phyloP scores from a whole-genome alignment of 257 asterid genomes.

The Nicotiana sylvestris region DNA sequence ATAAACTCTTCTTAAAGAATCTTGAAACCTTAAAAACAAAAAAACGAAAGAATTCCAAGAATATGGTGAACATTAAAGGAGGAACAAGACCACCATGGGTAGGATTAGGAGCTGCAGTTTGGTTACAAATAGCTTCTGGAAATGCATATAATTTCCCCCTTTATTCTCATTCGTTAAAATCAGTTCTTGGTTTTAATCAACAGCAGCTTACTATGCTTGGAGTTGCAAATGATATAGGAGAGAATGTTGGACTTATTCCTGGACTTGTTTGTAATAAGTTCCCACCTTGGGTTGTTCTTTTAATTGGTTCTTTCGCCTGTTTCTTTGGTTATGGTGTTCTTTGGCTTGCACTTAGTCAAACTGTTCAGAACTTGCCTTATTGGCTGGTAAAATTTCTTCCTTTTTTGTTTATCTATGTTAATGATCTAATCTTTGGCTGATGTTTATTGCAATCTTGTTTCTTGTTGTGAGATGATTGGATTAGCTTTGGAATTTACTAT shows the following conservation, averaged over 20 bases:
- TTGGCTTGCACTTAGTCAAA: slow-evolving; percentile 54
- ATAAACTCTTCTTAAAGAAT: background rate
- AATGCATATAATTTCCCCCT: slow-evolving; percentile 66
- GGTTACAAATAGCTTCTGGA: slow-evolving; percentile 70
- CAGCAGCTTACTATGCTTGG: slow-evolving; percentile 63
- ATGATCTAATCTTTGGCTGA: slow-evolving; percentile 12
- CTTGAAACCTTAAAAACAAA: background rate
- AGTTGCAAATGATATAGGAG: slow-evolving; percentile 72
- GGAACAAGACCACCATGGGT: slow-evolving; percentile 84
- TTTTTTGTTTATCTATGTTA: background rate
- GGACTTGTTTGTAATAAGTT: slow-evolving; percentile 51
- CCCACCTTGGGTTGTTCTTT: slow-evolving; percentile 64
- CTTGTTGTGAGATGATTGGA: background rate
- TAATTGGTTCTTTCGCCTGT: slow-evolving; percentile 50
- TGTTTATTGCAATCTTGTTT: background rate
- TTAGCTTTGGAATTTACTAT: background rate
- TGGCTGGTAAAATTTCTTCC: slow-evolving; percentile 42
- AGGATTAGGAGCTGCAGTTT: slow-evolving; percentile 66
- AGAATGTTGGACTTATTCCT: slow-evolving; percentile 60
- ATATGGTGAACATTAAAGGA: slow-evolving; percentile 39
- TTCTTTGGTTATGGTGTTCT: slow-evolving; percentile 64
- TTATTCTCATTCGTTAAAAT: slow-evolving; percentile 64
- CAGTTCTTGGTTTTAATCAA: slow-evolving; percentile 61
- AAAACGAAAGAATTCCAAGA: background rate
- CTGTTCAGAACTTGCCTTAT: slow-evolving; percentile 40